These are phyloP conservation scores for Pulveroboletus sp. DNA, from an alignment of 768 basidiomycete genomes.

Conservation along the genomic window DNA sequence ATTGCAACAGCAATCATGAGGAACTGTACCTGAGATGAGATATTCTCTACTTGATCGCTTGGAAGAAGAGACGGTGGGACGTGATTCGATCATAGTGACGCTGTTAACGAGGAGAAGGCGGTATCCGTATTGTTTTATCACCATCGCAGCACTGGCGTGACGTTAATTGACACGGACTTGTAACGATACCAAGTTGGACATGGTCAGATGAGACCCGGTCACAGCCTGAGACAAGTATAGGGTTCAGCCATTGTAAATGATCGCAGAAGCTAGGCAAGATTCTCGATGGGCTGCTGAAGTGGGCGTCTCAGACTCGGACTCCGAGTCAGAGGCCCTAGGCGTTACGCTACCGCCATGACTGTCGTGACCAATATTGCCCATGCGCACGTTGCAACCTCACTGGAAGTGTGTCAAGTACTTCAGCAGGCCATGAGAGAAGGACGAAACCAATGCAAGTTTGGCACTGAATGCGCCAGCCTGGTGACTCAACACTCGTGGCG, in stretches of 20 bases:
- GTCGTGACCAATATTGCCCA: no score
- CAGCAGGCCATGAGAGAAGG: no score
- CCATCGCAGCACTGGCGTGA: not conserved
- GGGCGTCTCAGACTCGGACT: not conserved
- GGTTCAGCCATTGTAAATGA: no score
- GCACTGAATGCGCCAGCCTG: no score
- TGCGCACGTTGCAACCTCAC: no score
- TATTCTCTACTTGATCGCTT: not conserved
- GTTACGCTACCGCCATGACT: no score
- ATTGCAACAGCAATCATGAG: not conserved
- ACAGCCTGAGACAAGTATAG: not conserved
- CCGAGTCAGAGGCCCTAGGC: not conserved
- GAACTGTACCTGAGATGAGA: not conserved
- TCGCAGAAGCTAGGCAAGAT: not conserved
- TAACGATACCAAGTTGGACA: no score
- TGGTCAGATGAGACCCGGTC: not conserved
- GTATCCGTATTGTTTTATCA: not conserved
- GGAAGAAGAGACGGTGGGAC: no score
- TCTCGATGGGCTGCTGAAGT: not conserved
- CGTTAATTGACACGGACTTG: not conserved
- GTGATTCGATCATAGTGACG: no score
- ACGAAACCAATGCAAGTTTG: no score
- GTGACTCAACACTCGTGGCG: no score
- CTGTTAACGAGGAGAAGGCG: not conserved
- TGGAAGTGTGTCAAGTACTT: no score